These are phyloP conservation scores for Kluyveromyces wickerhamii DNA, from an alignment of 805 yeast genomes.

Conservation along the genomic window DNA sequence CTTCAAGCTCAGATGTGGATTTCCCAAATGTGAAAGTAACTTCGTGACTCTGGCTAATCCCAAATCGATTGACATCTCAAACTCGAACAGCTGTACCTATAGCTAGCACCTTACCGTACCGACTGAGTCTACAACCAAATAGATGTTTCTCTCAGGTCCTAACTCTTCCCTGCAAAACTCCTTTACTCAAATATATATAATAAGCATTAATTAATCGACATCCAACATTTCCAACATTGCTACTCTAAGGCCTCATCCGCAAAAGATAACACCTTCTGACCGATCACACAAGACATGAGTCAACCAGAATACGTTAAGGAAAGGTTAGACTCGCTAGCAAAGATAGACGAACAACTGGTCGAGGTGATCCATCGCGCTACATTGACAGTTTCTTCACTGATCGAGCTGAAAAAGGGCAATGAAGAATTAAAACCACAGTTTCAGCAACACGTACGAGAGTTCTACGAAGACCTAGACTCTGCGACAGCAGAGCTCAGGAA, in stretches of 20 bases:
- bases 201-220: no score
- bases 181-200: no score
- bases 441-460: conserved; percentile 21
- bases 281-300: conserved; percentile 16
- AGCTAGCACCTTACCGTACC: no score
- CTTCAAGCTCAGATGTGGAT: conserved; percentile 57
- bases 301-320: conserved; percentile 27
- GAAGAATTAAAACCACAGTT: conserved; percentile 23
- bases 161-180: no score
- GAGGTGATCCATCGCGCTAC: conserved; percentile 24
- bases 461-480: conserved; percentile 19
- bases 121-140: no score
- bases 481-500: conserved; percentile 18
- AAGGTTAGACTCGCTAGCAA: conserved; percentile 21
- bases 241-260: no score
- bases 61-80: conserved; percentile 52
- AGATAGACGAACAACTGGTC: conserved; percentile 22
- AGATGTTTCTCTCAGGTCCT: no score
- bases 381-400: conserved; percentile 23
- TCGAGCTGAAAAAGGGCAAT: conserved; percentile 27
- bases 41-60: conserved; percentile 45
- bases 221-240: no score
- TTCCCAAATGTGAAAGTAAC: conserved; percentile 46
- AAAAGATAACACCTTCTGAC: no score
- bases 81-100: no score